Conservation (phyloP, 2,329 filamentous ascomycete genomes). For the Penicillium fuscoglaucum region DNA sequence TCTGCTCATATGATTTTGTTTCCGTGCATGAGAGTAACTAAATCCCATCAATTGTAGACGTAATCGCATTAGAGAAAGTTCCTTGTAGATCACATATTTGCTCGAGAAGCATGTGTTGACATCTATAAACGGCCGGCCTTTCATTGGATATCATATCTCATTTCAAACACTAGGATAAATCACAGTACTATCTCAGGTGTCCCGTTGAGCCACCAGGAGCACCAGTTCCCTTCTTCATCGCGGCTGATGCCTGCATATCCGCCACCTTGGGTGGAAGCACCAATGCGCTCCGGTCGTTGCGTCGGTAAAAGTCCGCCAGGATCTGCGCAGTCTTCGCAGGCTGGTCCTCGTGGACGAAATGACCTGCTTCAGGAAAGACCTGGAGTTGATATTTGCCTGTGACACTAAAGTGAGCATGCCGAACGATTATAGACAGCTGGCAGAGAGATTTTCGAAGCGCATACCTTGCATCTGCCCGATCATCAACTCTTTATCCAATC, state of each 20-base stretch:
- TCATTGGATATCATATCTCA: background rate
- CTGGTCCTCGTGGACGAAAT: slow-evolving; percentile 95
- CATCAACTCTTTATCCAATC: slow-evolving; percentile 85
- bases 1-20: background rate
- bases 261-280: slow-evolving; percentile 91
- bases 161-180: background rate
- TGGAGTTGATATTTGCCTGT: slow-evolving; percentile 86
- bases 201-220: slow-evolving; percentile 4
- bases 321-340: slow-evolving; percentile 85
- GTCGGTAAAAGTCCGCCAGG: slow-evolving; percentile 84
- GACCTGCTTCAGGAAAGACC: slow-evolving; percentile 90
- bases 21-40: background rate
- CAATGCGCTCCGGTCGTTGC: slow-evolving; percentile 82
- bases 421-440: background rate
- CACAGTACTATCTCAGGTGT: slow-evolving; percentile 3
- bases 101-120: background rate
- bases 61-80: background rate
- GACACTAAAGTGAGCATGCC: background rate
- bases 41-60: background rate
- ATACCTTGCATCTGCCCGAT: slow-evolving; percentile 96
- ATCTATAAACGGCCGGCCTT: background rate
- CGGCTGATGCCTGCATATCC: slow-evolving; percentile 56
- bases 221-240: slow-evolving; percentile 41
- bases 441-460: slow-evolving; percentile 15
- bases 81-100: background rate